A percentile compares a stretch with the other conserved stretches of the same genome.
Conservation (phyloP, 129 eudicot species). For the Lactuca sativa region DNA sequence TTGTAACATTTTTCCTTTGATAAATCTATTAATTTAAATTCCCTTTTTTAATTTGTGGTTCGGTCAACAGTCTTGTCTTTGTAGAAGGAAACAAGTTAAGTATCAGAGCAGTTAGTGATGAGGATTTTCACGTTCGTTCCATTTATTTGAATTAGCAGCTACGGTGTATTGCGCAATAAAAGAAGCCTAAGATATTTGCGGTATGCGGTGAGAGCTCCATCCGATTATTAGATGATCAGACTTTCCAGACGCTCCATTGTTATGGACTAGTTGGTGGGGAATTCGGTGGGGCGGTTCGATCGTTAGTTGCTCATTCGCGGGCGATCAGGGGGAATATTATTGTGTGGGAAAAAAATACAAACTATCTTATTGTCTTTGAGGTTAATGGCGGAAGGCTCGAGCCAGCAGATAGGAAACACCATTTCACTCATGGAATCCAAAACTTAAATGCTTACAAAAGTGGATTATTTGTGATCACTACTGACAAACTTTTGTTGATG, state of each 20-base stretch:
- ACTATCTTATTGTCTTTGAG: slow-evolving; percentile 37
- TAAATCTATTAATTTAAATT: neutral
- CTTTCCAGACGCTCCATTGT: slow-evolving; percentile 54
- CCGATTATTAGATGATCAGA: slow-evolving; percentile 67
- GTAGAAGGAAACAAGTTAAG: slow-evolving; percentile 62
- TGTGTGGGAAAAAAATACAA: slow-evolving; percentile 77
- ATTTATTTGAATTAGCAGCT: slow-evolving; percentile 72
- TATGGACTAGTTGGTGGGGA: slow-evolving; percentile 54
- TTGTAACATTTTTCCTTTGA: neutral
- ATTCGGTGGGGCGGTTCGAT: slow-evolving; percentile 48
- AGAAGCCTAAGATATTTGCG: slow-evolving; percentile 60
- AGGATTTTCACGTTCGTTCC: slow-evolving; percentile 62
- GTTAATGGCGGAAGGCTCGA: slow-evolving; percentile 66
- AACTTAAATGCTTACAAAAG: slow-evolving; percentile 65
- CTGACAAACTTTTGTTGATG: slow-evolving; percentile 62
- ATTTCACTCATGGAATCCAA: slow-evolving; percentile 21
- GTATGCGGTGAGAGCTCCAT: slow-evolving; percentile 54
- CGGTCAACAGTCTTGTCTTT: slow-evolving; percentile 50
- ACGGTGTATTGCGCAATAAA: slow-evolving; percentile 69
- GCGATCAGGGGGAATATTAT: slow-evolving; percentile 52
- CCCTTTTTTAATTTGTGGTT: neutral
- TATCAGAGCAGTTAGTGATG: slow-evolving; percentile 54
- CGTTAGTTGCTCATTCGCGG: slow-evolving; percentile 47
- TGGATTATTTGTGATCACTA: slow-evolving; percentile 59
- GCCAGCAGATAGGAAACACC: slow-evolving; percentile 31